A percentile compares a stretch with the other conserved stretches of the same genome.
Conservation (phyloP, 2,329 filamentous ascomycete species). For the Aspergillus novoparasiticus region DNA sequence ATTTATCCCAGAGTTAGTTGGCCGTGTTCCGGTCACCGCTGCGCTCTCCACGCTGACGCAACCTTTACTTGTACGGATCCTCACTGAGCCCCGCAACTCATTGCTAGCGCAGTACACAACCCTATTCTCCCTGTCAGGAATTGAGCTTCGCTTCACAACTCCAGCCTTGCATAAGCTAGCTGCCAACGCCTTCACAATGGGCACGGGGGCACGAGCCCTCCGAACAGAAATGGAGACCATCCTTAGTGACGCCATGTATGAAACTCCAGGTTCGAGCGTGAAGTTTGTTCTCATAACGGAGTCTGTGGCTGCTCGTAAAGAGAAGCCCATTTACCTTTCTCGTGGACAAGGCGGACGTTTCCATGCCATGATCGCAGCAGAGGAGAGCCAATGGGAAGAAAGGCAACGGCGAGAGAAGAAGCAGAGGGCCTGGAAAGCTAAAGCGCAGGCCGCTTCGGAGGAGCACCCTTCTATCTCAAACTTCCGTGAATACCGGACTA, state of each 20-base stretch:
- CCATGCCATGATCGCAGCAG: conserved; percentile 52
- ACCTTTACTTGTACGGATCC: conserved; percentile 74
- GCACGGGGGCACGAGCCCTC: conserved; percentile 77
- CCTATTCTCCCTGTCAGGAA: conserved; percentile 77
- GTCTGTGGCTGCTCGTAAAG: conserved; percentile 64
- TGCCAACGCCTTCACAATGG: conserved; percentile 65
- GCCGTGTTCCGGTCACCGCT: conserved; percentile 88
- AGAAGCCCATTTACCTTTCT: conserved; percentile 56
- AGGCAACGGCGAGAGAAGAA: conserved; percentile 38
- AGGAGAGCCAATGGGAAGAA: conserved; percentile 55
- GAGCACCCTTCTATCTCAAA: conserved; percentile 28
- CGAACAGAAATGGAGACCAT: conserved; percentile 81
- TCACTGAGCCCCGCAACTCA: conserved; percentile 89
- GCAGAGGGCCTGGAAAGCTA: conserved; percentile 28
- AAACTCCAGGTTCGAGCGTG: conserved; percentile 67
- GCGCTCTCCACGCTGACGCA: conserved; percentile 76
- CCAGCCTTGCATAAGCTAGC: conserved; percentile 81
- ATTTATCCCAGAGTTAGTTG: conserved; percentile 92
- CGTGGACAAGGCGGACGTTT: conserved; percentile 55
- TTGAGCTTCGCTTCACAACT: conserved; percentile 79
- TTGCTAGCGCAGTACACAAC: conserved; percentile 86
- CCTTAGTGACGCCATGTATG: conserved; percentile 78
- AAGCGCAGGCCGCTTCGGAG: conserved; percentile 13
- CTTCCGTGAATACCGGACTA: conserved; percentile 50
- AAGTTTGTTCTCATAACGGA: conserved; percentile 76